Conservation (phyloP, 1,284 basidiomycete species). For the Cutaneotrichosporon curvatum region DNA sequence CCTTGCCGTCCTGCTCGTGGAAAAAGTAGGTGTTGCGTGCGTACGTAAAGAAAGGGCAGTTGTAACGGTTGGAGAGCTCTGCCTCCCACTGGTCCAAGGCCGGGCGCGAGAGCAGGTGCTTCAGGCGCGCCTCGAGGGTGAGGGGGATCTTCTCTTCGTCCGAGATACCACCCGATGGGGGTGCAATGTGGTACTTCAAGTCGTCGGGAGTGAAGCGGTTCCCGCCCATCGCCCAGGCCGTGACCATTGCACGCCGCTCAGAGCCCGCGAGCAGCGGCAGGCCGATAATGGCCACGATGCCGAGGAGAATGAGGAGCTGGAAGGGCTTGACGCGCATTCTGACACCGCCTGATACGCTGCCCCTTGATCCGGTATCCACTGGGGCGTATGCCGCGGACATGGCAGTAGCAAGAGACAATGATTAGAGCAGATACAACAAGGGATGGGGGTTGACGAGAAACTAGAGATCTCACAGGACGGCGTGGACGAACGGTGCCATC, state of each 20-base stretch:
- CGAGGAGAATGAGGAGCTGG: constrained; percentile 13
- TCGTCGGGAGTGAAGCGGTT: constrained; percentile 2
- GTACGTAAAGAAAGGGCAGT: constrained; percentile 40
- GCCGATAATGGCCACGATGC: constrained; percentile 11
- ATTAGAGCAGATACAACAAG: no score
- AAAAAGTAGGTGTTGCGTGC: constrained; percentile 43
- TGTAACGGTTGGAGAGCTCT: constrained; percentile 34
- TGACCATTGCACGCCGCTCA: constrained; percentile 8
- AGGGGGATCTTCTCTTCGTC: constrained; percentile 26
- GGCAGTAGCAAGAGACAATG: no score
- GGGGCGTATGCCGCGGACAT: constrained; percentile 5
- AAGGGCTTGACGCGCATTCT: constrained; percentile 13
- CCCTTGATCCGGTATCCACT: not conserved
- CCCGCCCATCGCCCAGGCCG: constrained; percentile 2
- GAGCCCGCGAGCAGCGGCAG: constrained; percentile 9
- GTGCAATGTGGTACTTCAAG: constrained; percentile 18
- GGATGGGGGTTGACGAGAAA: not conserved
- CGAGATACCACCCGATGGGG: constrained; percentile 27
- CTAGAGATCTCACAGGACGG: no score
- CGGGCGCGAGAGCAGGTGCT: constrained; percentile 29
- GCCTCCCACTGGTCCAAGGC: constrained; percentile 41
- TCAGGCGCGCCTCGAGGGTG: constrained; percentile 33
- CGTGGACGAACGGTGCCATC: no score
- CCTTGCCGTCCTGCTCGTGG: constrained; percentile 34
- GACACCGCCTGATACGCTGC: constrained; percentile 6